These are phyloP conservation scores for Macadamia tetraphylla DNA, from an alignment of 164 flowering plant species.

Conservation along the genomic window DNA sequence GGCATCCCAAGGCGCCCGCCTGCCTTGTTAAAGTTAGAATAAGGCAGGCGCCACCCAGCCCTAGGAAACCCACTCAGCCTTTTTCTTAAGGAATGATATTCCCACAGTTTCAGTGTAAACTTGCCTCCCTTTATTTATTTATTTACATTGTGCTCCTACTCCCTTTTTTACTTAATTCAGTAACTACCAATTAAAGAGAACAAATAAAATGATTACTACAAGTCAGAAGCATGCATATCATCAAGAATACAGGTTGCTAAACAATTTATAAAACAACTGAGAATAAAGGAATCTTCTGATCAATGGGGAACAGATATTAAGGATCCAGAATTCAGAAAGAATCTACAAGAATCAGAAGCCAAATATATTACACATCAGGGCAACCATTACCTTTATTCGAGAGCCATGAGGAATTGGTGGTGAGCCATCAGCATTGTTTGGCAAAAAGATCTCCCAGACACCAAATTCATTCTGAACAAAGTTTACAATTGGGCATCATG, in stretches of 20 bases:
- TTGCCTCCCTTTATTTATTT: too few relatives aligned
- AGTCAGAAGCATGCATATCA: background rate
- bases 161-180: too few relatives aligned
- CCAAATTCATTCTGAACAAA: conserved; percentile 88
- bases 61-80: too few relatives aligned
- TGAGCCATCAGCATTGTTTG: conserved; percentile 94
- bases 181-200: background rate
- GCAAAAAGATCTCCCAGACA: conserved; percentile 97
- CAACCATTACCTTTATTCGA: conserved; percentile 73
- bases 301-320: background rate
- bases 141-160: too few relatives aligned
- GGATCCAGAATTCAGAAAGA: too few relatives aligned
- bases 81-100: too few relatives aligned
- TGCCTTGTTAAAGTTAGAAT: too few relatives aligned
- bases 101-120: too few relatives aligned
- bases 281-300: background rate
- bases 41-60: too few relatives aligned
- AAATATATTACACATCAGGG: background rate
- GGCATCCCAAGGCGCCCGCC: too few relatives aligned
- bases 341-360: background rate
- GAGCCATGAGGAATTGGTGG: conserved; percentile 96
- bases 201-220: background rate
- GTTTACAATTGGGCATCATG: conserved; percentile 5
- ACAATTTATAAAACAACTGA: background rate
- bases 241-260: background rate